Base-by-base conservation (phyloP, 306 rosid species). In the Sicyos edulis region DNA sequence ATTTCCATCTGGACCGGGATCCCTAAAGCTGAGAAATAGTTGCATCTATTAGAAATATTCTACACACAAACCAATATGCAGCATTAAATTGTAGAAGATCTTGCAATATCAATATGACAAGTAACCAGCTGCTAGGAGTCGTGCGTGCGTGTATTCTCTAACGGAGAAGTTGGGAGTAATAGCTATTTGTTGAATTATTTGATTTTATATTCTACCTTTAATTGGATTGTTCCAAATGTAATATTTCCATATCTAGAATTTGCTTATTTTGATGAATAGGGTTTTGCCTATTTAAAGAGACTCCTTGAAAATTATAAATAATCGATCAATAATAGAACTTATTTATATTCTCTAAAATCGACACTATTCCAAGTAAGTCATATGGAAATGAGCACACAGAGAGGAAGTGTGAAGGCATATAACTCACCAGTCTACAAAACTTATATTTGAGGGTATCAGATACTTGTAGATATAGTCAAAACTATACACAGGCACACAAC, bases 351-450 rank as follows among this genome's bases (percentile, higher is more conserved):
- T 32, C 37, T 32, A 32, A 32, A 32, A 32, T 2, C 37, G 37
- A 32, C 37, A 32, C 29, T 64, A 42, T 64, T 17, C 51, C 26
- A 42, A 1, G 70, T 17, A 64, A 60, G 52, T 40, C 70, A 42
- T 19, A 65, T 21, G 34, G 34, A 68, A 45, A 68, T 22, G 57
- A 47, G 47, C 20, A 68, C 7, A 51, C 47, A 8, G 45, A 71
- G 51, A 71, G 29, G 32, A 10, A 10, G 51, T 32, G 42, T 54
- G 51, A 17, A 54, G 10, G 11, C 19, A 32, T 32, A 34, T 71
- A 59, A 69, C 87, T 81, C 82, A 93, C 98, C 96, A 53, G 78
- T 93, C 98, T 52, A 93, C 80, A 79, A 88, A 93, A 91, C 98
- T 93, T 82, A 90, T 83, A 73, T 89, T 88, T 70, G 98, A 78